Base-by-base conservation (phyloP, 331 rosid genomes). In the Rhamnella rubrinervis region DNA sequence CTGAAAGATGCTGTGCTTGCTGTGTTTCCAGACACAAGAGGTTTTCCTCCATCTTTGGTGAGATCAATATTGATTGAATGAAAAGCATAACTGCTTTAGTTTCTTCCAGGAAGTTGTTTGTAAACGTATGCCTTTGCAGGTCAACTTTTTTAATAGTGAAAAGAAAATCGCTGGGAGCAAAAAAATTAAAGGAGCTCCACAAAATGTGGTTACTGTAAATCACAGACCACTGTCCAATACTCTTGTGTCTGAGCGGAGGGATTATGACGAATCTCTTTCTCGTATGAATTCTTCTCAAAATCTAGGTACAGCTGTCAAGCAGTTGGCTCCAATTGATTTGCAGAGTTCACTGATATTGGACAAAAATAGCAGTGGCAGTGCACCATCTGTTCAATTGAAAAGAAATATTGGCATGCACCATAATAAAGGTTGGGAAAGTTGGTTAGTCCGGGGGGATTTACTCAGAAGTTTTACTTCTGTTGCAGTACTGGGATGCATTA, bases 1-100 rank as follows among this genome's bases (percentile, higher is more conserved):
- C 82, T 95, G 84, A 89, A 91, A 86, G 96, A 89, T 72, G 73
- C 80, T 65, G 87, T 89, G 71, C 99, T 95, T 74, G 71, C 78
- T 60, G 78, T 80, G 71, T 95, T 87, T 83, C 86, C 81, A 46
- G 99, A 95, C 72, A 86, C 99, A 28, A 81, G 78, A 61, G 89
- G 87, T 65, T 91, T 86, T 81, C 73, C 90, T 79, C 91, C 89
- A 25, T 68, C 85, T 21, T 65, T 95, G 96, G 99, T 93, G 83
- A 88, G 96, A 80, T 85, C 83, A 67, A 6, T 76, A 77, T 49
- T 56, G 25, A 64, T 71, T 39, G 78, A 63, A 31, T 21, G 64
- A 53, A 68, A 63, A 53, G 35, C 66, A 57, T 71, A 60, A 26
- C 44, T 31, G 20, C 66, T 80, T 72, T 63, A 21, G 39, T 77